phyloP scores from a whole-genome alignment of 257 asterid genomes.

The Mentha longifolia region DNA sequence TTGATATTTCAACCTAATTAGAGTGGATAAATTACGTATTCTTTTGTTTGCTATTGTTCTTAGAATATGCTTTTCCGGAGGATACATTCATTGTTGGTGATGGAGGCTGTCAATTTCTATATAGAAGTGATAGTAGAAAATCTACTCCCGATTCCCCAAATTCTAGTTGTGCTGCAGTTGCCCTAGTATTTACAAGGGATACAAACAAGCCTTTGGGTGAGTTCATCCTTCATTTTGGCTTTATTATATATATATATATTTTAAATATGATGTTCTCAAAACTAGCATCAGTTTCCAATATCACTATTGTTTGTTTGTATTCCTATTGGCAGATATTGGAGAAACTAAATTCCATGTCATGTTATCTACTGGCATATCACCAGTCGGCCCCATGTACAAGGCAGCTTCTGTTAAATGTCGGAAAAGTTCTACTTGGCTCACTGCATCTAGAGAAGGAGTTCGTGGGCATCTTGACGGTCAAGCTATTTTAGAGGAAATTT shows the following conservation, averaged over 20 bases:
- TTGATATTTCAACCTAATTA: conserved; percentile 15
- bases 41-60: conserved; percentile 26
- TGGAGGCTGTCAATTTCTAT: conserved; percentile 53
- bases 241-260: conserved; percentile 8
- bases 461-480: conserved; percentile 70
- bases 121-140: conserved; percentile 43
- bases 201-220: conserved; percentile 63
- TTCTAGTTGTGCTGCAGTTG: conserved; percentile 50
- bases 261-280: background rate
- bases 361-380: conserved; percentile 71
- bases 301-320: conserved; percentile 13
- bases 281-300: conserved; percentile 12
- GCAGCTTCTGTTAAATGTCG: conserved; percentile 64
- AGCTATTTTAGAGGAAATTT: conserved; percentile 61
- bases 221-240: conserved; percentile 28
- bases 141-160: conserved; percentile 18
- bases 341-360: conserved; percentile 72
- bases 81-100: conserved; percentile 82
- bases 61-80: conserved; percentile 67
- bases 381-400: conserved; percentile 69
- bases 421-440: conserved; percentile 59
- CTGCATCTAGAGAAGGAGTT: conserved; percentile 58
- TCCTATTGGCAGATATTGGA: conserved; percentile 57
- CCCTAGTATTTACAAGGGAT: conserved; percentile 68
- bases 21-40: conserved; percentile 24